Base-by-base conservation (phyloP, 768 basidiomycete species). In the Psilocybe cyanescens region DNA sequence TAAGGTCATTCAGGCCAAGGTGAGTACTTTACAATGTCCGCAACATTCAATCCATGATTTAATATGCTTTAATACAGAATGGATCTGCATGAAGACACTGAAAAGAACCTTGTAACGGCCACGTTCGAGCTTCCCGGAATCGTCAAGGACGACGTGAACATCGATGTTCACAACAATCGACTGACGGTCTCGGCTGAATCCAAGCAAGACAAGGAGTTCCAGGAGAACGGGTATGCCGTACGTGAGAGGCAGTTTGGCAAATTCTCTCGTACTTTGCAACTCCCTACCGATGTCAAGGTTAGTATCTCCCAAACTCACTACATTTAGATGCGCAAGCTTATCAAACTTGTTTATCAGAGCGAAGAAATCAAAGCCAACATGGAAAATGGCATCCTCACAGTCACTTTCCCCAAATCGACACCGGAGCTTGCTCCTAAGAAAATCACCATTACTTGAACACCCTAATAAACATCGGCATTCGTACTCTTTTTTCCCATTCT, bases 91-190 rank as follows among this genome's bases (percentile, higher is more conserved):
- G 84, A 86, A 63, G 74, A 84, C 59, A 47, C 68, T 3, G 76
- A 81, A 24, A 73, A 70, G 39, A 83, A 84, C 63, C 66, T 74
- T 29, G 81, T 87, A 39, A 84, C 82, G 0, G 86, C 86, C 35
- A 72, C 77, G 5, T 86, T 88, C 65, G 86, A 88, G 66, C 71
- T 88, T 2, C 86, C 86, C 0, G 86, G 86, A 19, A 12, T 88
- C 45, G 74, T 72, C 59, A 80, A 82, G 19, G 81, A 85, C 35
- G 72, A 86, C 61, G 74, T 87, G 45, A 71, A 72, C 45, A 80
- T 88, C 62, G 84, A 86, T 59, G 67, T 85, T 12, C 78, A 81
- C 55, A 76, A 81, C 63, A 80, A 81, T 57, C 73, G 78, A 1
- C 79, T 88, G 54, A 81, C 72, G 51, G 67, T 88, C 56, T 79